Conservation (phyloP, 2,329 filamentous ascomycete genomes). For the Emergomyces pasteurianus region DNA sequence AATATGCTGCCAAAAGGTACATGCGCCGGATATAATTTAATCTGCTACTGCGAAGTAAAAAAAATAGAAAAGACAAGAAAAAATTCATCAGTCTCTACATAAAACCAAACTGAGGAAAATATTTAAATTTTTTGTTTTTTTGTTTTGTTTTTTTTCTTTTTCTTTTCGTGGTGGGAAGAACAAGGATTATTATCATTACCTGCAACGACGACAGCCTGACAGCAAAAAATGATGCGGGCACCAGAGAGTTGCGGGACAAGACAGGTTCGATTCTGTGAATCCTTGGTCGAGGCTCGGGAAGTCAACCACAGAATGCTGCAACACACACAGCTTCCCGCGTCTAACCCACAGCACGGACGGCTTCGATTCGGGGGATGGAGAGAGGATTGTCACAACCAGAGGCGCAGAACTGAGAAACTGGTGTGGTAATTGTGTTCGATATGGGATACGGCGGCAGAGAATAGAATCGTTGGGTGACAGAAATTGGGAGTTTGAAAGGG, state of each 20-base stretch:
- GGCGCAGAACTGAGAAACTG: neutral
- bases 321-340: neutral
- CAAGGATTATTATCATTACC: neutral
- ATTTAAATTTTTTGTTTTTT: too few relatives aligned
- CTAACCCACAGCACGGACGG: neutral
- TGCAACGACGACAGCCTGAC: neutral
- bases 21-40: neutral
- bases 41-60: neutral
- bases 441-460: neutral
- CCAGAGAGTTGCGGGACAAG: too few relatives aligned
- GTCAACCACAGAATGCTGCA: neutral
- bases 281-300: slow-evolving; percentile 1
- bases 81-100: neutral
- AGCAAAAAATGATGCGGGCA: neutral
- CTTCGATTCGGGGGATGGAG: too few relatives aligned
- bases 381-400: neutral
- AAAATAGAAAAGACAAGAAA: neutral
- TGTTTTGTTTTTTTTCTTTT: too few relatives aligned
- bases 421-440: neutral
- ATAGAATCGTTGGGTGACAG: neutral
- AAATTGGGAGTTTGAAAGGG: neutral
- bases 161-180: too few relatives aligned
- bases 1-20: neutral
- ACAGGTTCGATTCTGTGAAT: neutral
- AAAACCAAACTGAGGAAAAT: neutral